Base-by-base conservation (phyloP, 192 early-diverging fungal genomes). In the Coemansia sp. region DNA sequence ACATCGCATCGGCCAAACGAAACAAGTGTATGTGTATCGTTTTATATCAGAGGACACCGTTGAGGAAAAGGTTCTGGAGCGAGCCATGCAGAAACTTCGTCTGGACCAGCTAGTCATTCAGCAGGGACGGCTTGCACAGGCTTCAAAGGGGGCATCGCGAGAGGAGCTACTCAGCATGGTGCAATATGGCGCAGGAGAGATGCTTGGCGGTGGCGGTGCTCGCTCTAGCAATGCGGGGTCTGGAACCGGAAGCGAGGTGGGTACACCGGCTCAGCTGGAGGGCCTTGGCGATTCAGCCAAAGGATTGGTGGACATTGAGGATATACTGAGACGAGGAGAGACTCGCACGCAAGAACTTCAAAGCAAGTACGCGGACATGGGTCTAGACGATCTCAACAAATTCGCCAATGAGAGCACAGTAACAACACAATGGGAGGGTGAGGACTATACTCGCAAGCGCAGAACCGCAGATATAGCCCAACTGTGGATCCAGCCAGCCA, bases 41-140 rank as follows among this genome's bases (percentile, higher is more conserved):
- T 95, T 99, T 65, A 94, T 99, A 19, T 94, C 96, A 41, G 95
- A 98, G 88, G 94, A 96, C 69, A 90, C 94, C 11, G 92, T 99
- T 70, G 97, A 99, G 80, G 97, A 99, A 74, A 97, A 96, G 79
- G 93, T 99, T 1, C 78, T 99, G 45, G 96, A 99, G 76, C 84
- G 92, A 57, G 97, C 97, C n/a, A 94, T 95, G 20, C 95, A 97
- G 77, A 98, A 99, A 77, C 84, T 98, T 54, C 86, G 95, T 14
- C 84, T 99, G 17, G 97, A 99, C 74, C 95, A 98, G 80, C 85
- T 99, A 55, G 97, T 98, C n/a, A 98, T 98, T 75, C 97, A 99
- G 80, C 97, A 98, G 73, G 97, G 97, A 10, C 88, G 93, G 17
- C 79, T 91, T 43, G 73, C 86, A 7, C 91, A 92, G 79, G 74